phyloP scores from a whole-genome alignment of 768 basidiomycete genomes.

The Kwoniella pini region DNA sequence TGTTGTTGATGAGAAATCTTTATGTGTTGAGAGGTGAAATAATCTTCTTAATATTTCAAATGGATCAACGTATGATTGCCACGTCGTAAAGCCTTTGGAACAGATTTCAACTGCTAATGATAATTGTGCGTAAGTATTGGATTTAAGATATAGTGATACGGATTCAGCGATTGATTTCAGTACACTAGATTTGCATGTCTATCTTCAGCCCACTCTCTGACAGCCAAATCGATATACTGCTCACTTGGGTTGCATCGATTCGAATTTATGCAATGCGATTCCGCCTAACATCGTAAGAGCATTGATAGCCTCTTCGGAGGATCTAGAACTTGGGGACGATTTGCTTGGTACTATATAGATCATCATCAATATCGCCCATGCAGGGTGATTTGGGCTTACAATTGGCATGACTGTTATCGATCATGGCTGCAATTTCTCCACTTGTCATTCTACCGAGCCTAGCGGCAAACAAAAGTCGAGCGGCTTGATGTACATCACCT shows the following conservation, averaged over 20 bases:
- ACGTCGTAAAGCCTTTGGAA: constrained; percentile 85
- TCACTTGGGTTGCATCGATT: constrained; percentile 71
- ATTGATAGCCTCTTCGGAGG: constrained; percentile 63
- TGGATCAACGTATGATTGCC: constrained; percentile 91
- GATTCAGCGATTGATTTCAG: constrained; percentile 84
- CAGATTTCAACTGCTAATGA: constrained; percentile 84
- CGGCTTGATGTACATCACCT: constrained; percentile 77
- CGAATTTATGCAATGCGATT: constrained; percentile 77
- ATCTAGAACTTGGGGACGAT: constrained; percentile 68
- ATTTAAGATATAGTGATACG: constrained; percentile 72
- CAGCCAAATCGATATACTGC: constrained; percentile 18
- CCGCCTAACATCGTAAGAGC: constrained; percentile 80
- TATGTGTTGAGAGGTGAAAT: constrained; percentile 71
- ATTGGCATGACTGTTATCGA: constrained; percentile 57
- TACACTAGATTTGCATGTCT: constrained; percentile 58
- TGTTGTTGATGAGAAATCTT: constrained; percentile 23
- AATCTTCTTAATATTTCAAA: constrained; percentile 82
- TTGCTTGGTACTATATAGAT: constrained; percentile 13
- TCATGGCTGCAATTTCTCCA: constrained; percentile 63
- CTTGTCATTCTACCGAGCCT: constrained; percentile 69
- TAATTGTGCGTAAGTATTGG: constrained; percentile 63
- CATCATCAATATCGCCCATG: too few species aligned
- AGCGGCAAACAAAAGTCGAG: constrained; percentile 75
- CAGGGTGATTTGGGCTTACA: constrained; percentile 11
- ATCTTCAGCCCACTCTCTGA: not conserved